Percentiles rank a stretch among this genome's conserved stretches.
phyloP scores from a whole-genome alignment of 2,329 filamentous ascomycete species.

The Penicillium olsonii region DNA sequence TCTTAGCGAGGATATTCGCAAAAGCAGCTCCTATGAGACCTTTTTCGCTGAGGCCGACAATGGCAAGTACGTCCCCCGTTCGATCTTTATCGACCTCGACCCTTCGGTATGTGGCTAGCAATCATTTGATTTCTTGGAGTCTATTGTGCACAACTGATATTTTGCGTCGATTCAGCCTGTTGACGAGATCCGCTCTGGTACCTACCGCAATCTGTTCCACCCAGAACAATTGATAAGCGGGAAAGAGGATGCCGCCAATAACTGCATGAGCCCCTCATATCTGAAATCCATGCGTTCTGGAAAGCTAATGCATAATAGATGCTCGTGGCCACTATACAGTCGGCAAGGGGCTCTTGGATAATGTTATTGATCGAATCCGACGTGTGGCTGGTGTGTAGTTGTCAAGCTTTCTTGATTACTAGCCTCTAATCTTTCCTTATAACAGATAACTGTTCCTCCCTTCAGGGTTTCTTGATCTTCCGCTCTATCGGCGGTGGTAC shows the following conservation, averaged over 20 bases:
- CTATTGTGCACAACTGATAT: slow-evolving; percentile 11
- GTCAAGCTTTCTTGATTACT: neutral
- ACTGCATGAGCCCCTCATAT: slow-evolving; percentile 50
- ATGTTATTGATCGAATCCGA: slow-evolving; percentile 64
- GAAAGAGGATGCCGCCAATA: slow-evolving; percentile 70
- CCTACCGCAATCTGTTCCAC: slow-evolving; percentile 65
- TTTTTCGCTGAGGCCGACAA: slow-evolving; percentile 66
- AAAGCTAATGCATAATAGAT: slow-evolving; percentile 46
- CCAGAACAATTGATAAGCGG: slow-evolving; percentile 67
- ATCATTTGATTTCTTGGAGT: neutral
- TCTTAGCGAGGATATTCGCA: slow-evolving; percentile 52
- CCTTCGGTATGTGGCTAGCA: slow-evolving; percentile 50
- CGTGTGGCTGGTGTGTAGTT: slow-evolving; percentile 58
- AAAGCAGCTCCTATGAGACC: slow-evolving; percentile 62
- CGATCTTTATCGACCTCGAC: slow-evolving; percentile 68
- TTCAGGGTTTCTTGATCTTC: slow-evolving; percentile 69
- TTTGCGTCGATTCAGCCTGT: slow-evolving; percentile 50
- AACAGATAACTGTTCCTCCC: slow-evolving; percentile 64
- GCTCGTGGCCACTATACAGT: slow-evolving; percentile 70
- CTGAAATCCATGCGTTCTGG: neutral
- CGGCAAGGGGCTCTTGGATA: slow-evolving; percentile 67
- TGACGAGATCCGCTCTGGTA: slow-evolving; percentile 66
- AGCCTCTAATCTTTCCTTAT: slow-evolving; percentile 19
- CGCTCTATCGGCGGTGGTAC: slow-evolving; percentile 70
- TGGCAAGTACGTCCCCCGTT: slow-evolving; percentile 69